Evolutionary conservation across 2,329 filamentous ascomycete genomes (phyloP), one percentile per base, ranked within the genome.

Genomic region (Dothideomycetidae sp.): DNA sequence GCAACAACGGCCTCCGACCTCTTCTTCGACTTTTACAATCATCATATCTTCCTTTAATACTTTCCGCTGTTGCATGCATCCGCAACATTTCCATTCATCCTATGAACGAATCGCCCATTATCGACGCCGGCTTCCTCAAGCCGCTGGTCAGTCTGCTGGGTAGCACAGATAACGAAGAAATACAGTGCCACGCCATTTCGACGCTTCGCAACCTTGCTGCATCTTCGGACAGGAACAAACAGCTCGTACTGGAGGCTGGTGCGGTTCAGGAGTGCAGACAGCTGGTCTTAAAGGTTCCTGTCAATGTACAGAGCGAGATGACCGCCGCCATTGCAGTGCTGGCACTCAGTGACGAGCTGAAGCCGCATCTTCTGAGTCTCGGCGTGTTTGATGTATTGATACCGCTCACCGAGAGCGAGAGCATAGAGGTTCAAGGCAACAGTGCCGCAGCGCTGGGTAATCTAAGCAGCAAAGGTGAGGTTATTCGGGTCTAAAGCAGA

Each of bases 251-350:
- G 33, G 85, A 96, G 59, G 90, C 90, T 21, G 90, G 90, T 15
- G 90, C 90, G 2, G 90, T 98, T 28, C 85, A 96, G 56, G 96
- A 96, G 59, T 98, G 90, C 75, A 96, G 94, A 62, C 84, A 96
- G 54, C 70, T 98, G 36, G 86, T 98, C 15, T 67, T 98, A 12
- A 79, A 92, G 39, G 90, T 96, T 2, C 85, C 90, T 0, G 71
- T 96, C 33, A 88, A 82, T 28, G 90, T 98, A 2, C 90, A 98
- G 57, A 94, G 86, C 2, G 90, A 98, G 59, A 98, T 98, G 90
- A 98, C 90, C 3, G 90, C 90, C n/a, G 90, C 90, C 1, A 94
- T 98, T 59, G 90, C 90, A 26, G 90, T 98, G 10, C 70, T 98
- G 45, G 90, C 90, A 12, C 65, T 98, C 36, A 94, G 88, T 50